phyloP scores from a whole-genome alignment of 495 filamentous ascomycete species.

The Neurospora sp. region DNA sequence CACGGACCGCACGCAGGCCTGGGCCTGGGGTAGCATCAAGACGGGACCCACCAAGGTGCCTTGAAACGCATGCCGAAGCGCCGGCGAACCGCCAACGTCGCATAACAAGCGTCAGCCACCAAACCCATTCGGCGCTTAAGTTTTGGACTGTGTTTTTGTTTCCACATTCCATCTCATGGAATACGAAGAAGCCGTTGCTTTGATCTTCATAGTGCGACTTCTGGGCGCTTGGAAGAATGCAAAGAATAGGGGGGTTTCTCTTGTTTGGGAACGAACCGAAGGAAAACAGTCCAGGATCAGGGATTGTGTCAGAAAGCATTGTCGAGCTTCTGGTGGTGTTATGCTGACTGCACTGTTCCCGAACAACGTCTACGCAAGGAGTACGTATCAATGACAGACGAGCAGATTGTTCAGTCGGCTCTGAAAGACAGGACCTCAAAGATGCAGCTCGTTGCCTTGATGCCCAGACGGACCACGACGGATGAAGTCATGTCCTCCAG shows the following conservation, averaged over 20 bases:
- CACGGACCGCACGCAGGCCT: not conserved
- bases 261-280: not conserved
- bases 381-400: not conserved
- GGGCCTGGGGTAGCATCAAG: not conserved
- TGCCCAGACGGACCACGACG: not conserved
- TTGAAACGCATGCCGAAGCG: not conserved
- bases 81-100: not conserved
- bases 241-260: not conserved
- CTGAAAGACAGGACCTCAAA: not conserved
- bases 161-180: not conserved
- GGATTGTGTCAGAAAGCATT: not conserved
- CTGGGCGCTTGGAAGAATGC: conserved; percentile 9
- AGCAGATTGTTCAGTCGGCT: not conserved
- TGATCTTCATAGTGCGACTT: conserved; percentile 1
- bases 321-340: not conserved
- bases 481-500: not conserved
- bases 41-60: not conserved
- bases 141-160: not conserved
- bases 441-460: not conserved
- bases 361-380: not conserved
- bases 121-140: not conserved
- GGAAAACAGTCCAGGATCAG: not conserved
- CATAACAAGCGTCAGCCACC: not conserved
- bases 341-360: not conserved
- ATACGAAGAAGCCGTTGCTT: not conserved